Base-by-base conservation (phyloP, 1,139 yeast genomes). In the Entelexis paramagnoliae region DNA sequence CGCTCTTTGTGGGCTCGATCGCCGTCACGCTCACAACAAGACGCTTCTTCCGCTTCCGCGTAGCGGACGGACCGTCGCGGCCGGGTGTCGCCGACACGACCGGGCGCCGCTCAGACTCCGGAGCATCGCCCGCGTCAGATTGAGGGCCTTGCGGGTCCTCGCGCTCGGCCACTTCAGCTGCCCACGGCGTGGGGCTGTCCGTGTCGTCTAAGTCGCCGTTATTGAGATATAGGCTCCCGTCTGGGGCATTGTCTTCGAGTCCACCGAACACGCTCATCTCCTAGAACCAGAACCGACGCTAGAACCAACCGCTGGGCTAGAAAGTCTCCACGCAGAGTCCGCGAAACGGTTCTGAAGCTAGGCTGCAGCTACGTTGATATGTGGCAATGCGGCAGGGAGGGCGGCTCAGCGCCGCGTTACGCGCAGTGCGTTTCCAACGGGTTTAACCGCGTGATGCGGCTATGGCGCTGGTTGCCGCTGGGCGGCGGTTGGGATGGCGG, bases 1-100 rank as follows among this genome's bases (percentile, higher is more conserved):
- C 75, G 53, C 66, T 70, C 13, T 75, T 77, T 40, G 70, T 71
- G 43, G 73, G 67, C 60, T 76, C 81, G 41, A 77, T 64, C 20
- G 73, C 77, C 4, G 72, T 68, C 7, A 77, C 72, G 46, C 67
- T 70, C 32, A 74, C 63, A 1, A 56, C 60, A 14, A 76, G 64
- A 48, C 68, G 67, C 56, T 65, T 64, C 49, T 64, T 62, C 36
- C 60, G 50, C 32, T 40, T 41, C 6, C 48, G 38, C 22, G 44
- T 4, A 16, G 34, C 42, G 20, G 34, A n/a, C 28, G 41, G 29
- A 9, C 29, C 29, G 10, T 16, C n/a, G 14, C 33, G 7, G 20
- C 20, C 33, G 14, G 28, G 44, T 22, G 22, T 34, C 10, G 33
- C 44, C n/a, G 44, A 9, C 13, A 35, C 39, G 14, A 16, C 8